Conservation (phyloP, 2,329 filamentous ascomycete genomes). For the Penicillium sp. region DNA sequence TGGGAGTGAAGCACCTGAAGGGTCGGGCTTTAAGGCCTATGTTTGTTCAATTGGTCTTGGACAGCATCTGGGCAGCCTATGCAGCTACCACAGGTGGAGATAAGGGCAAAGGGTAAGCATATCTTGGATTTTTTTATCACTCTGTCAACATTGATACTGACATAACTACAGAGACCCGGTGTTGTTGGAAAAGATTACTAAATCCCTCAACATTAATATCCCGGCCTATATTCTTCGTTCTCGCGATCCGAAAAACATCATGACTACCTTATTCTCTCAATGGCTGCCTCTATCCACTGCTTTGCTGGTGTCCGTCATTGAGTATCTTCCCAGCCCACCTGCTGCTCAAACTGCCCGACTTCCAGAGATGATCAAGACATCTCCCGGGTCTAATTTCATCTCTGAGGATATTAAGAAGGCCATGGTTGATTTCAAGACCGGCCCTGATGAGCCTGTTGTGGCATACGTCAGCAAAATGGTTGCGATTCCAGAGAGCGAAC, state of each 20-base stretch:
- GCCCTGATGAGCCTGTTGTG: slow-evolving; percentile 73
- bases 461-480: slow-evolving; percentile 99
- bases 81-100: slow-evolving; percentile 82
- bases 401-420: slow-evolving; percentile 71
- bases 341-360: slow-evolving; percentile 78
- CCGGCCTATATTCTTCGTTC: slow-evolving; percentile 82
- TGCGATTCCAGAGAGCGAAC: slow-evolving; percentile 86
- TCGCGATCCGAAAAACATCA: slow-evolving; percentile 76
- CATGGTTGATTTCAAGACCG: slow-evolving; percentile 76
- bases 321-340: slow-evolving; percentile 83
- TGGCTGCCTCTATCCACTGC: slow-evolving; percentile 95
- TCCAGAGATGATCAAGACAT: slow-evolving; percentile 74
- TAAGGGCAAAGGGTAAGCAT: slow-evolving; percentile 73
- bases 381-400: slow-evolving; percentile 74
- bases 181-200: slow-evolving; percentile 91
- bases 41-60: slow-evolving; percentile 94
- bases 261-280: slow-evolving; percentile 81
- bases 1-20: slow-evolving; percentile 89
- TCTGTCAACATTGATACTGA: slow-evolving; percentile 32
- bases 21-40: slow-evolving; percentile 90
- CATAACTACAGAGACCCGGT: slow-evolving; percentile 63
- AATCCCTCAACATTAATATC: slow-evolving; percentile 81
- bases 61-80: slow-evolving; percentile 95
- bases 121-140: slow-evolving; percentile 11
- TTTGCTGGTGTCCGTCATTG: slow-evolving; percentile 87